Evolutionary conservation across 2,329 filamentous ascomycete species (phyloP).

Genomic region (Claviceps paspali): DNA sequence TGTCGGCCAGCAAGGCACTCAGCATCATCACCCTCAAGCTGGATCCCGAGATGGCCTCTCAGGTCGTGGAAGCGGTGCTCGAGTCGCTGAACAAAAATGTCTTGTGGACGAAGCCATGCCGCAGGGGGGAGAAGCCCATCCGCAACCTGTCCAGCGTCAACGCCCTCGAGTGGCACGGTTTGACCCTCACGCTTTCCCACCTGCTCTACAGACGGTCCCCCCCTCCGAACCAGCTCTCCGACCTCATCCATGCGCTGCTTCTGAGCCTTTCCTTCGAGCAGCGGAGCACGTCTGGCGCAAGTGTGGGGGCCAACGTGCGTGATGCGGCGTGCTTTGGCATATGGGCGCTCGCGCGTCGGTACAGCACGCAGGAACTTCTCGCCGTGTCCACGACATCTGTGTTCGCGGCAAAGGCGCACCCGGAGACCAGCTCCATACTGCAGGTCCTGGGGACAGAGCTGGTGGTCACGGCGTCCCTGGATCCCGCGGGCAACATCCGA

Average conservation of each 20-base stretch:
- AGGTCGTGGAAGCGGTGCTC: slow-evolving; percentile 78
- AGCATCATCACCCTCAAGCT: slow-evolving; percentile 75
- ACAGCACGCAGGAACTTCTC: slow-evolving; percentile 63
- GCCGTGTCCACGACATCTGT: slow-evolving; percentile 38
- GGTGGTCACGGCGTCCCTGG: slow-evolving; percentile 66
- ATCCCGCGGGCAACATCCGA: slow-evolving; percentile 85
- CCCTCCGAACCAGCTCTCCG: slow-evolving; percentile 51
- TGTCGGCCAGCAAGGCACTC: slow-evolving; percentile 83
- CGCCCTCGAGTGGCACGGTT: slow-evolving; percentile 77
- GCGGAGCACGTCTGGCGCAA: slow-evolving; percentile 67
- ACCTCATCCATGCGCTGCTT: slow-evolving; percentile 63
- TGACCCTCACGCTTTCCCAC: slow-evolving; percentile 77
- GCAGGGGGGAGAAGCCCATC: slow-evolving; percentile 17
- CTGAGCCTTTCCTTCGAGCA: slow-evolving; percentile 81
- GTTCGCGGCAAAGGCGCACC: slow-evolving; percentile 23
- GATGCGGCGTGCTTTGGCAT: slow-evolving; percentile 95
- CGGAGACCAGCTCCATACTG: slow-evolving; percentile 35
- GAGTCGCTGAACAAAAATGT: slow-evolving; percentile 49
- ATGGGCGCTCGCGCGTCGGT: slow-evolving; percentile 81
- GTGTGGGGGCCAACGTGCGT: slow-evolving; percentile 75
- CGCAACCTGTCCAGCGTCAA: slow-evolving; percentile 62
- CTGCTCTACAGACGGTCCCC: slow-evolving; percentile 74
- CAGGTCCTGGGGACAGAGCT: slow-evolving; percentile 72
- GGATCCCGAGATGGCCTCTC: slow-evolving; percentile 62
- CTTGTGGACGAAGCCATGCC: slow-evolving; percentile 31